Base-by-base conservation (phyloP, 176 grass and related monocot genomes). In the Musa beccarii region DNA sequence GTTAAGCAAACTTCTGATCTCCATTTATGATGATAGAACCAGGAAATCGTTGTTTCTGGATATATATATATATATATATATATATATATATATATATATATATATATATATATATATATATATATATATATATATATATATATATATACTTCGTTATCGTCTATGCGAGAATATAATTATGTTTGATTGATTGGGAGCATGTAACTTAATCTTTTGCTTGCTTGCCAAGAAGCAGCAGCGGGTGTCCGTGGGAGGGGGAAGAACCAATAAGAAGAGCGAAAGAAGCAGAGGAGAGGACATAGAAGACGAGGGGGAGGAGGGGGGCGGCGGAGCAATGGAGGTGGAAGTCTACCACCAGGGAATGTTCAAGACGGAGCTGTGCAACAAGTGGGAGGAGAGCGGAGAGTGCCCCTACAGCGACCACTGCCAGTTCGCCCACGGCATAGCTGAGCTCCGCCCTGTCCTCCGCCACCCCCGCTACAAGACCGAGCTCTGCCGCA, bases 311-410 rank as follows among this genome's bases (percentile, higher is more conserved):
- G 29, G 29, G 29, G 29, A 34, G 29, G 29, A 34, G 34, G 34
- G 16, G 2, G 9, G 21, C n/a, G 62, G 49, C 11, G 43, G 49
- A 3, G 80, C 75, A 17, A 16, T 83, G 71, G 91, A 95, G 81
- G 61, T 99, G 82, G 91, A 99, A 69, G 96, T 99, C 69, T 99
- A 78, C 88, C 87, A 92, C 85, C 96, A 99, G 81, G 96, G 96
- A 29, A 99, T 89, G 96, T 86, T 95, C 80, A 99, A 99, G 84
- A 95, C 91, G 34, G 96, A 99, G 88, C 84, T 99, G 19, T 99
- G 96, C 91, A 99, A 99, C 89, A 99, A 99, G 71, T 99, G 96
- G 96, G 91, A 95, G 85, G 91, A 99, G 79, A 95, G 75, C 6
- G 89, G 96, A 54, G 80, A 74, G 54, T 99, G 96, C 65, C 91